Base-by-base conservation (phyloP, 1,284 basidiomycete genomes). In the Cutaneotrichosporon sp. region DNA sequence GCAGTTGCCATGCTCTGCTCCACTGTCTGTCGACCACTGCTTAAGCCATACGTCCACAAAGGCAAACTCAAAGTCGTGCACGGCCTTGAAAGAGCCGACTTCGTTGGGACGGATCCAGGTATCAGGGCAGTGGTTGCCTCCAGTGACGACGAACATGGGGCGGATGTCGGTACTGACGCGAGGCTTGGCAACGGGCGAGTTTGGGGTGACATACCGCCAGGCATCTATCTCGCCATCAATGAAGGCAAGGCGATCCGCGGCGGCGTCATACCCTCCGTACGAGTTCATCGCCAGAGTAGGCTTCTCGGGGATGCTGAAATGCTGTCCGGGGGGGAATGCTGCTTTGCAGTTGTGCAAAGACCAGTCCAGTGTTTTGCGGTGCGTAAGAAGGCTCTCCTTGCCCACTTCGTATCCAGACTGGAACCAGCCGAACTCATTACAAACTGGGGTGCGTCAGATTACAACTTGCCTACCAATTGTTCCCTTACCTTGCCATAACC, bases 161-260 rank as follows among this genome's bases (percentile, higher is more conserved):
- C 36, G 46, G 36, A 15, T 39, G 10, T 18, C 17, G 37, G 46
- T 18, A 22, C 26, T 26, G 15, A 23, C n/a, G 36, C 46, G 46
- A 1, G 20, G 18, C 9, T 35, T 35, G 13, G 22, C 35, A 5
- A 4, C n/a, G 14, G 22, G 21, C 17, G 44, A 37, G 12, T n/a
- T 21, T 1, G 38, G 40, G 4, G 51, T 35, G 14, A 84, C 85
- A 0, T 88, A 87, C 56, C 86, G 81, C 90, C 91, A 96, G 4
- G 91, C 90, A 72, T 94, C 90, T 22, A 56, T 49, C 43, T 63
- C 63, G 8, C 63, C 59, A 40, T 62, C 62, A 44, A 94, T 86
- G 62, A 93, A 84, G 0, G 91, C 91, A 51, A 96, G 75, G 46
- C 86, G 78, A 69, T 90, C 86, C 17, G 82, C 81, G 18, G 82